These are phyloP conservation scores for Zychaea mexicana DNA, from an alignment of 371 early-diverging fungal genomes.

Conservation along the genomic window DNA sequence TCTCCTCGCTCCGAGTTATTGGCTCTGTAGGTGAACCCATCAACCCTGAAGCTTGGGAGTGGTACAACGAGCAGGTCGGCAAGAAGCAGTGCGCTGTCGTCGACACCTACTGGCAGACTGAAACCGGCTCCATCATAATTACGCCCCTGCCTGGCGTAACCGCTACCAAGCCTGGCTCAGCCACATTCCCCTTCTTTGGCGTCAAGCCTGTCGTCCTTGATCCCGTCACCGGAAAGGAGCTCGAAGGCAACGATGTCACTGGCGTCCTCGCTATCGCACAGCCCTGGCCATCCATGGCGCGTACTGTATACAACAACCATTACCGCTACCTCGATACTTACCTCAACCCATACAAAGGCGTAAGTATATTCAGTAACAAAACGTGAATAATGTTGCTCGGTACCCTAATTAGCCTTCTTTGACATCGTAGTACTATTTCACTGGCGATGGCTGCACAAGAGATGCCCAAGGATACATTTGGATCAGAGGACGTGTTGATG, in stretches of 20 bases:
- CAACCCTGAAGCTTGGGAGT: constrained; percentile 97
- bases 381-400: too few species aligned
- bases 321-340: constrained; percentile 90
- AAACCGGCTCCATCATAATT: constrained; percentile 96
- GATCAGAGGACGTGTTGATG: constrained; percentile 93
- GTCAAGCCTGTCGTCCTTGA: constrained; percentile 87
- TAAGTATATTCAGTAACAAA: neutral
- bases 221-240: constrained; percentile 76
- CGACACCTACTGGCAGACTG: constrained; percentile 98
- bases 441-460: constrained; percentile 88
- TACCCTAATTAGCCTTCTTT: too few species aligned
- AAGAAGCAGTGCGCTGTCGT: constrained; percentile 86
- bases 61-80: constrained; percentile 95
- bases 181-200: constrained; percentile 98
- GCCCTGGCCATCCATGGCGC: constrained; percentile 96
- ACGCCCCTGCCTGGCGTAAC: constrained; percentile 90
- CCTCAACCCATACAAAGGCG: constrained; percentile 80
- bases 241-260: constrained; percentile 73
- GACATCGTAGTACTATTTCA: constrained; percentile 50
- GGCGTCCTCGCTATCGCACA: constrained; percentile 88
- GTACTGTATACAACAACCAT: constrained; percentile 91
- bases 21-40: constrained; percentile 99
- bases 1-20: constrained; percentile 85
- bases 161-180: constrained; percentile 93
- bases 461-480: constrained; percentile 94